phyloP scores from a whole-genome alignment of 2,329 filamentous ascomycete genomes.

The Albophoma yamanashiensis region DNA sequence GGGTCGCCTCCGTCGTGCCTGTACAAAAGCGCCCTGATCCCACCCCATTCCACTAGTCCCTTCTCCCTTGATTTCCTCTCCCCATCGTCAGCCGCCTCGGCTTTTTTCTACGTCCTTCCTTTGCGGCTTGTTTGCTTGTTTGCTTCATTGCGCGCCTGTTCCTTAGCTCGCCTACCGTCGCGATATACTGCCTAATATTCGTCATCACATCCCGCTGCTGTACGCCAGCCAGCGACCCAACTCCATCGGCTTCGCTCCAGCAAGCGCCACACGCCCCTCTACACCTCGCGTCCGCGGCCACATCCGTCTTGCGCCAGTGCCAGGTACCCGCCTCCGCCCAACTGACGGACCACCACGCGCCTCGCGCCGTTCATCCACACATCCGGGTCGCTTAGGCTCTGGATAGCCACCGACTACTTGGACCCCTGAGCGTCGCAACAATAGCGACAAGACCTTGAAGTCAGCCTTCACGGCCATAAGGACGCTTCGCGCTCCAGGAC shows the following conservation, averaged over 20 bases:
- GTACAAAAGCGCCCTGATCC: conserved; percentile 11
- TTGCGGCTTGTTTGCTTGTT: conserved; percentile 1
- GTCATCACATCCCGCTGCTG: not conserved
- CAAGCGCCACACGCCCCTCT: conserved; percentile 6
- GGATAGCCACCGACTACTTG: not conserved
- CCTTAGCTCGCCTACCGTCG: not conserved
- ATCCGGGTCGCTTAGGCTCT: not conserved
- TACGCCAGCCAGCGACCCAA: not conserved
- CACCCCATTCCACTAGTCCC: conserved; percentile 4
- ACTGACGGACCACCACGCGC: not conserved
- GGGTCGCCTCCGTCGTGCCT: not conserved
- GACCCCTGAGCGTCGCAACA: not conserved
- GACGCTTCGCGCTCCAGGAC: not conserved
- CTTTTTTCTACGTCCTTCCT: not conserved
- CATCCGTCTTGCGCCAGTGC: conserved; percentile 7
- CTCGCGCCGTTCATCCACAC: not conserved
- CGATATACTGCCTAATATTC: not conserved
- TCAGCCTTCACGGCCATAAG: not conserved
- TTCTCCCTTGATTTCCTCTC: conserved; percentile 3
- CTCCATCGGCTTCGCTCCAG: not conserved
- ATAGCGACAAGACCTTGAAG: not conserved
- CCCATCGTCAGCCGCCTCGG: conserved; percentile 4
- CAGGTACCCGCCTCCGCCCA: conserved; percentile 11
- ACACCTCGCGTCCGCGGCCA: not conserved
- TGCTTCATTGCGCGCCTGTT: not conserved